phyloP scores from a whole-genome alignment of 192 early-diverging fungal genomes.

The Neocallimastix lanati region DNA sequence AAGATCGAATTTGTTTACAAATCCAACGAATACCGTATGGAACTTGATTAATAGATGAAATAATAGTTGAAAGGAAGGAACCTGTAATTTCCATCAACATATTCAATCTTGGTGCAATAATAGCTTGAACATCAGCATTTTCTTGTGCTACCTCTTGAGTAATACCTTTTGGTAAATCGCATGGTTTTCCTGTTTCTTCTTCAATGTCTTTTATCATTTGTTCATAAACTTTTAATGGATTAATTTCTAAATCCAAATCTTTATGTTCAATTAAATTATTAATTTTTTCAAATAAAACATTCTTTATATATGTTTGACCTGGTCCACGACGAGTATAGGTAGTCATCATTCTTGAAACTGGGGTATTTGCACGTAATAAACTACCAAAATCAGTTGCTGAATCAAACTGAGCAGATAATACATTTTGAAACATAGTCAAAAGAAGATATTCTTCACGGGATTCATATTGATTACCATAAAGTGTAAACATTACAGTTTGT shows the following conservation, averaged over 20 bases:
- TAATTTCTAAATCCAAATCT: slow-evolving; percentile 81
- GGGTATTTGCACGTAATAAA: slow-evolving; percentile 81
- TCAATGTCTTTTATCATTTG: slow-evolving; percentile 65
- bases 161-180: slow-evolving; percentile 52
- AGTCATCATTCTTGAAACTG: slow-evolving; percentile 93
- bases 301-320: slow-evolving; percentile 82
- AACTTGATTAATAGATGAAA: slow-evolving; percentile 58
- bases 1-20: slow-evolving; percentile 86
- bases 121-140: slow-evolving; percentile 65
- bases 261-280: slow-evolving; percentile 58
- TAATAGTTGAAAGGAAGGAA: slow-evolving; percentile 69
- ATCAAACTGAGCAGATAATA: slow-evolving; percentile 82
- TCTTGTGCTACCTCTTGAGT: slow-evolving; percentile 61
- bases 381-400: slow-evolving; percentile 70
- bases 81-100: slow-evolving; percentile 79
- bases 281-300: slow-evolving; percentile 58
- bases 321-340: slow-evolving; percentile 86
- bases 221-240: slow-evolving; percentile 76
- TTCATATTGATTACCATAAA: slow-evolving; percentile 94
- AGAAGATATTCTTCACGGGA: slow-evolving; percentile 86
- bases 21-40: slow-evolving; percentile 97
- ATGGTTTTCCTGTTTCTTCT: slow-evolving; percentile 35
- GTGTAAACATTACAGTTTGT: slow-evolving; percentile 89
- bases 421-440: slow-evolving; percentile 89
- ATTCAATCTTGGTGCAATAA: slow-evolving; percentile 59